Base-by-base conservation (phyloP, 1,139 yeast species). In the Candida sanyaensis region DNA sequence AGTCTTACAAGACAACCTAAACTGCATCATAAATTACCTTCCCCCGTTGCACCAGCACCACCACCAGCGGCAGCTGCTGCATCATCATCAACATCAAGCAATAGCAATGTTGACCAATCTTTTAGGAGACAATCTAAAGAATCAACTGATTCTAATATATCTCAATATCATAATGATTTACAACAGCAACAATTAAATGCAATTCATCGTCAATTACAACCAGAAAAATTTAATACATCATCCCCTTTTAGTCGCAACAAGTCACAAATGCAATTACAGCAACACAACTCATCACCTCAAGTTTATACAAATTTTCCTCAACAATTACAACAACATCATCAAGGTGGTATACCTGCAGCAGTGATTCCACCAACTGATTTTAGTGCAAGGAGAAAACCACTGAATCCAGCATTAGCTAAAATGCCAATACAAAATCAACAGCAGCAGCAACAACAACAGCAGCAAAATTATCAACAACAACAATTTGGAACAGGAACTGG, bases 1-100 rank as follows among this genome's bases (percentile, higher is more conserved):
- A 73, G 79, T 55, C 64, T 76, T 41, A 76, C 80, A 5, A 63
- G 80, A 44, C 80, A 75, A 55, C 76, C 77, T 26, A 71, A 69
- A 42, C 48, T 6, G 43, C 41, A 24, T 12, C 43, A 32, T 27
- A 46, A 44, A 40, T 39, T 31, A 28, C 42, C 46, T 10, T 49
- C 55, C 8, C 50, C 50, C 24, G 32, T n/a, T n/a, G n/a, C n/a
- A n/a, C n/a, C n/a, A n/a, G n/a, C n/a, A n/a, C n/a, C 36, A 10
- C 12, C 27, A 2, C 8, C 39, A 3, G 6, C 26, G 13, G 23
- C 29, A 21, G 13, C 29, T 17, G 27, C 28, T 17, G 3, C 21
- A 26, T 26, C 6, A 26, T 26, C 28, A 26, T 26, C 6, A 26
- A 36, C 28, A 26, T 26, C 6, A 26, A 36, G 24, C 7, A 36